Base-by-base conservation (phyloP, 2,329 filamentous ascomycete species). In the Lachnellula cervina region DNA sequence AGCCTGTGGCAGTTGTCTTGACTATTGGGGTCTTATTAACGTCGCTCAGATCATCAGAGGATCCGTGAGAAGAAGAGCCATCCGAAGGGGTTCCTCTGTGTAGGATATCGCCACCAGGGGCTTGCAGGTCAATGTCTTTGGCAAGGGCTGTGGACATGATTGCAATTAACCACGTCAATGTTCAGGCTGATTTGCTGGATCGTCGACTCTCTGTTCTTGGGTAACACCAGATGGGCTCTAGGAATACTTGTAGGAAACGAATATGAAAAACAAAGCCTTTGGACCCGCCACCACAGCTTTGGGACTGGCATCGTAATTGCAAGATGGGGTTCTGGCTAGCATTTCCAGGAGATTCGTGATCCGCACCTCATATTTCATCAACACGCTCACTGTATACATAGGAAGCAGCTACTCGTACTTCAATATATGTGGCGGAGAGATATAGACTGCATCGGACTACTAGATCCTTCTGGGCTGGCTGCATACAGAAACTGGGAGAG, bases 91-190 rank as follows among this genome's bases (percentile, higher is more conserved):
- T 8, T 38, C 21, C 38, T 35, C 11, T 5, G 16, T 4, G 14
- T n/a, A 50, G 14, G 17, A 50, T 25, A 23, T 16, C 46, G 25
- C 40, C 42, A 23, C 6, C 38, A 14, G 28, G 51, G 32, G 16
- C 38, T 7, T 21, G 46, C 28, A 54, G 51, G 16, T 52, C 35
- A 13, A 52, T 44, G 17, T 48, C 17, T 44, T 54, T 58, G 2
- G 56, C 48, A 17, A 58, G 48, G 28, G 43, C 48, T n/a, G 56
- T 58, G 4, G 56, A 51, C 56, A 58, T 58, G 11, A 21, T 45
- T 40, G 38, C 38, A 40, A 40, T 40, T 40, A 6, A n/a, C 37
- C 21, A 11, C 23, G 11, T 17, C 28, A 38, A 50, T 23, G 14
- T 19, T 49, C 25, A 45, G 38, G 25, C 50, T 38, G 13, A 35